These are phyloP conservation scores for Pythium coloratum DNA, from an alignment of 352 stramenopile species.

Conservation along the genomic window DNA sequence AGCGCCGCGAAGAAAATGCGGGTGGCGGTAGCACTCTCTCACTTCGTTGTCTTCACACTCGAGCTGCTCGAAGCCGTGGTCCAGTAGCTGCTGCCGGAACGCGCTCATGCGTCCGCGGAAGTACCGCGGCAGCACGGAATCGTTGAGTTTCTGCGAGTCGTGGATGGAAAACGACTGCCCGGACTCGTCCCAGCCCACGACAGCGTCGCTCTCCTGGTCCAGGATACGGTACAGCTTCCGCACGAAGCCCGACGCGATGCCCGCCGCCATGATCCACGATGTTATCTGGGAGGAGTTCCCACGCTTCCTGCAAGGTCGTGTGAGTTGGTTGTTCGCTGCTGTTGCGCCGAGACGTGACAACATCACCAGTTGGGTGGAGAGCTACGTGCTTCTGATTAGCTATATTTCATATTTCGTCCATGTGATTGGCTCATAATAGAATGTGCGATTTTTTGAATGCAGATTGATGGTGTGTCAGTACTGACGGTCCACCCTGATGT, in stretches of 20 bases:
- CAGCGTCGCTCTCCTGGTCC: conserved; percentile 60
- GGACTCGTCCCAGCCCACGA: conserved; percentile 58
- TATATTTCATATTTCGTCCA: neutral
- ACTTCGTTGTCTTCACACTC: conserved; percentile 60
- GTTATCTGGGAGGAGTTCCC: too few relatives aligned
- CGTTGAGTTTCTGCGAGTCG: conserved; percentile 60
- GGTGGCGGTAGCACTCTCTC: conserved; percentile 54
- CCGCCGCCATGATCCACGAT: conserved; percentile 29
- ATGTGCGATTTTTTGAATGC: conserved; percentile 1
- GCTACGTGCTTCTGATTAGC: neutral
- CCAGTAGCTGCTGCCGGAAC: conserved; percentile 76
- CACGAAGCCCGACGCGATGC: conserved; percentile 78
- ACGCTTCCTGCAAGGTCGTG: too few relatives aligned
- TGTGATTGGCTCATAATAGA: conserved; percentile 11
- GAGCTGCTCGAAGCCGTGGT: conserved; percentile 68
- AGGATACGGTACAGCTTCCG: conserved; percentile 83
- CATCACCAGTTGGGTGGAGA: neutral
- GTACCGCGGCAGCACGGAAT: conserved; percentile 58
- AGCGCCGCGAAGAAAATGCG: conserved; percentile 52
- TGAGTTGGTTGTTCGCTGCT: neutral
- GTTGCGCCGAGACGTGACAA: neutral
- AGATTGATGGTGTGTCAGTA: conserved; percentile 8
- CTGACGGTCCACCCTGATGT: neutral
- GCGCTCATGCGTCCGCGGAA: conserved; percentile 65
- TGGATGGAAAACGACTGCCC: conserved; percentile 71